phyloP scores from a whole-genome alignment of 2,329 filamentous ascomycete genomes.

The Monosporascus sp. region DNA sequence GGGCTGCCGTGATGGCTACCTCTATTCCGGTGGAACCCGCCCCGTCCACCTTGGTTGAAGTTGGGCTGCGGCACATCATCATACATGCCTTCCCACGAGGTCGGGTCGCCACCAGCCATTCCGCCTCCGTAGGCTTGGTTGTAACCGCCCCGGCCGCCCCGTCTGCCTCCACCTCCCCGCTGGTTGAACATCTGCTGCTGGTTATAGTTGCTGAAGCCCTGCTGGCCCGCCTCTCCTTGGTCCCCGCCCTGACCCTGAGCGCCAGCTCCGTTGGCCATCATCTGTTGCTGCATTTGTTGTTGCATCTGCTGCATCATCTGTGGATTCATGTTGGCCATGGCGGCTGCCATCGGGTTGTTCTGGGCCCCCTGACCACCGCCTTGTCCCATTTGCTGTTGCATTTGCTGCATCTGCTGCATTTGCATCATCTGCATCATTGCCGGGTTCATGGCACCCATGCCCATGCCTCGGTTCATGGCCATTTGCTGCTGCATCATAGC shows the following conservation, averaged over 20 bases:
- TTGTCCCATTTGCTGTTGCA: conserved; percentile 46
- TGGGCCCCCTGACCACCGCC: conserved; percentile 28
- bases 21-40: conserved; percentile 33
- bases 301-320: conserved; percentile 58
- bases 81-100: conserved; percentile 97
- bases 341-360: conserved; percentile 34
- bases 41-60: conserved; percentile 44
- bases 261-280: conserved; percentile 24
- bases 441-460: conserved; percentile 60
- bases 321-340: conserved; percentile 38
- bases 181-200: conserved; percentile 24
- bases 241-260: conserved; percentile 32
- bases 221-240: conserved; percentile 24
- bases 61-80: conserved; percentile 87
- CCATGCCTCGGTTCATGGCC: conserved; percentile 72
- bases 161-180: conserved; percentile 23
- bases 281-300: conserved; percentile 38
- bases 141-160: conserved; percentile 28
- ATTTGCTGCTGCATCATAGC: conserved; percentile 91
- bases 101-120: conserved; percentile 56
- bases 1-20: conserved; percentile 32
- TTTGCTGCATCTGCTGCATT: conserved; percentile 67
- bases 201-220: conserved; percentile 20
- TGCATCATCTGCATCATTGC: conserved; percentile 73
- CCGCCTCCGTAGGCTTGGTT: conserved; percentile 33